Evolutionary conservation across 108 stramenopile genomes (phyloP).

Genomic region (Stephanodiscus minutulus): DNA sequence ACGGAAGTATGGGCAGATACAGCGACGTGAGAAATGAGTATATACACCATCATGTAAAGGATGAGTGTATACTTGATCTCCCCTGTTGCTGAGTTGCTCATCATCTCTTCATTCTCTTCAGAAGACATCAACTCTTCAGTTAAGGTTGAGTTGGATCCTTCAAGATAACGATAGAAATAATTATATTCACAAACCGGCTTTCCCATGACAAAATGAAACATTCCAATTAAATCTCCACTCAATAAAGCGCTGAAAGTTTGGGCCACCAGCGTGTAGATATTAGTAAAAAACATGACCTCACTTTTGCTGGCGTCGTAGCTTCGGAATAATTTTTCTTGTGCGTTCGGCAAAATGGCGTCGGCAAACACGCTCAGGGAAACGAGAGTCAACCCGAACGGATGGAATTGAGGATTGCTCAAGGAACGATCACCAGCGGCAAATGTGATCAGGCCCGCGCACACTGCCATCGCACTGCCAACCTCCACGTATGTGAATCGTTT

Average conservation of each 20-base stretch:
- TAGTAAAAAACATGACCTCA: constrained; percentile 95
- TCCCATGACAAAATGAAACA: constrained; percentile 61
- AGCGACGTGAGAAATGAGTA: constrained; percentile 90
- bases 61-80: constrained; percentile 37
- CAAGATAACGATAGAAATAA: constrained; percentile 8
- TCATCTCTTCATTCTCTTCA: constrained; percentile 5
- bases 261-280: constrained; percentile 84
- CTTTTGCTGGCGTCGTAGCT: constrained; percentile 55
- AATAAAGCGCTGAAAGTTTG: constrained; percentile 81
- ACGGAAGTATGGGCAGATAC: constrained; percentile 91
- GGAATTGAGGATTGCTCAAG: constrained; percentile 78
- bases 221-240: constrained; percentile 86
- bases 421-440: constrained; percentile 93
- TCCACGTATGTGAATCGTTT: constrained; percentile 76
- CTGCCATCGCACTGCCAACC: constrained; percentile 82
- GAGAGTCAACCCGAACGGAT: constrained; percentile 85
- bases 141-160: constrained; percentile 2
- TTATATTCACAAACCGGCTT: constrained; percentile 22
- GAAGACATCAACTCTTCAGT: constrained; percentile 7
- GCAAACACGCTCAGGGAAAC: constrained; percentile 89
- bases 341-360: constrained; percentile 93
- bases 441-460: constrained; percentile 88
- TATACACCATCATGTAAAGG: constrained; percentile 76
- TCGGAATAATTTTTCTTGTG: constrained; percentile 89
- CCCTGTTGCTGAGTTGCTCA: neutral